phyloP scores from a whole-genome alignment of 139 green algal genomes.

The Chlamydomonas schloesseri region DNA sequence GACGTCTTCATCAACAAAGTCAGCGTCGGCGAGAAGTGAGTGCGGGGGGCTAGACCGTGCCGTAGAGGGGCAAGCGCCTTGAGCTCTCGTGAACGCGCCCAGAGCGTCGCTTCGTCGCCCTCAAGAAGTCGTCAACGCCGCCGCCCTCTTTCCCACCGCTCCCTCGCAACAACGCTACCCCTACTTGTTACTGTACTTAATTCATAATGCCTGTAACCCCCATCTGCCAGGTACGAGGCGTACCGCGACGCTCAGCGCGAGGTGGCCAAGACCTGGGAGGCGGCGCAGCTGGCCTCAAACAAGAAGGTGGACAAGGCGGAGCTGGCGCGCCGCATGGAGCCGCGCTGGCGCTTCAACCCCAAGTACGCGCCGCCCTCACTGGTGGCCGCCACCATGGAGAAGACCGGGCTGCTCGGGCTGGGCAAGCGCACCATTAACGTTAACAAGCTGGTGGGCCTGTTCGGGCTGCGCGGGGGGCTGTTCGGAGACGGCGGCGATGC shows the following conservation, averaged over 20 bases:
- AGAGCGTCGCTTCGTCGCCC: too few species aligned
- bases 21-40: slow-evolving; percentile 13
- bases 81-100: too few species aligned
- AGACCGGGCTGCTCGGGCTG: slow-evolving; percentile 21
- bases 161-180: too few species aligned
- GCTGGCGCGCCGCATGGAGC: neutral
- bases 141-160: too few species aligned
- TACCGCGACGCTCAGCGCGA: slow-evolving; percentile 1
- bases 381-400: slow-evolving; percentile 1
- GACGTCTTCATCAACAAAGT: slow-evolving; percentile 2
- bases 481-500: neutral
- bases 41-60: too few species aligned
- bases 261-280: slow-evolving; percentile 23
- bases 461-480: neutral
- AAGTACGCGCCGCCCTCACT: slow-evolving; percentile 30
- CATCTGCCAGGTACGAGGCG: slow-evolving; percentile 3
- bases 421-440: slow-evolving; percentile 14
- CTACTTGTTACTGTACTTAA: too few species aligned
- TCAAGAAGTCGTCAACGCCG: too few species aligned
- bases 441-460: slow-evolving; percentile 19
- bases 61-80: too few species aligned
- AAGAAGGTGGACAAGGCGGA: slow-evolving; percentile 24
- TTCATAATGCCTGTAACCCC: neutral
- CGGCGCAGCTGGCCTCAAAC: neutral
- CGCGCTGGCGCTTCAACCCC: slow-evolving; percentile 37